These are phyloP conservation scores for Mycena pura DNA, from an alignment of 768 basidiomycete genomes.

Conservation along the genomic window DNA sequence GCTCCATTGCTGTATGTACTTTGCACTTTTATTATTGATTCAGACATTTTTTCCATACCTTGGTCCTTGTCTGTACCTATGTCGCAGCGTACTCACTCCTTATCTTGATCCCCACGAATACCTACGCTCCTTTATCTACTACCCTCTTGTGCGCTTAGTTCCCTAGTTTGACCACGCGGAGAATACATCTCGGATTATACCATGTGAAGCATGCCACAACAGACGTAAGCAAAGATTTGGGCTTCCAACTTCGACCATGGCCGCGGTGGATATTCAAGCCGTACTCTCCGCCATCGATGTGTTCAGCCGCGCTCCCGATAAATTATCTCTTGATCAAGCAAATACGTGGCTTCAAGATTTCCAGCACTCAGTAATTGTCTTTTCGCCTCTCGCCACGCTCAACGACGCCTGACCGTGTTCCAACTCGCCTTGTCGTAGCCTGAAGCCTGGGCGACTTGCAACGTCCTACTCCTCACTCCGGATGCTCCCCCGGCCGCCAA, in stretches of 20 bases:
- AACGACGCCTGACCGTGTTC: slow-evolving; percentile 67
- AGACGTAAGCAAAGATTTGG: slow-evolving; percentile 29
- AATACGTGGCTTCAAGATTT: slow-evolving; percentile 98
- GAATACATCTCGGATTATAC: slow-evolving; percentile 48
- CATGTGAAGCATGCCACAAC: not conserved
- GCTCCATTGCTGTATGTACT: slow-evolving; percentile 38
- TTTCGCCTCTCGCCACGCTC: slow-evolving; percentile 75
- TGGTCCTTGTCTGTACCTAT: slow-evolving; percentile 43
- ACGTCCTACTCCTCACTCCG: slow-evolving; percentile 83
- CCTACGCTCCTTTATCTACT: slow-evolving; percentile 66
- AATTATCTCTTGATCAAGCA: slow-evolving; percentile 80
- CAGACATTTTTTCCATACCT: slow-evolving; percentile 35
- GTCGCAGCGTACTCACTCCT: slow-evolving; percentile 44
- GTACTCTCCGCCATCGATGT: slow-evolving; percentile 80
- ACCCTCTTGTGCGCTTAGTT: slow-evolving; percentile 50
- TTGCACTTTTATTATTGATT: slow-evolving; percentile 38
- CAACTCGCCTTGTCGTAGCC: slow-evolving; percentile 76
- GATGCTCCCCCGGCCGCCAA: slow-evolving; percentile 83
- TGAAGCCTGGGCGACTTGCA: slow-evolving; percentile 97
- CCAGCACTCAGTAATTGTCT: slow-evolving; percentile 96
- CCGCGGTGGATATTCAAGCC: slow-evolving; percentile 76
- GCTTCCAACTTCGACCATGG: slow-evolving; percentile 53
- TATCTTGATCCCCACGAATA: slow-evolving; percentile 61
- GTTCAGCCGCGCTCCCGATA: slow-evolving; percentile 84
- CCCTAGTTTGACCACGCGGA: slow-evolving; percentile 56